Evolutionary conservation across 2,329 filamentous ascomycete species (phyloP), one percentile per base, ranked within the genome.

Genomic region (Colletotrichum destructivum): DNA sequence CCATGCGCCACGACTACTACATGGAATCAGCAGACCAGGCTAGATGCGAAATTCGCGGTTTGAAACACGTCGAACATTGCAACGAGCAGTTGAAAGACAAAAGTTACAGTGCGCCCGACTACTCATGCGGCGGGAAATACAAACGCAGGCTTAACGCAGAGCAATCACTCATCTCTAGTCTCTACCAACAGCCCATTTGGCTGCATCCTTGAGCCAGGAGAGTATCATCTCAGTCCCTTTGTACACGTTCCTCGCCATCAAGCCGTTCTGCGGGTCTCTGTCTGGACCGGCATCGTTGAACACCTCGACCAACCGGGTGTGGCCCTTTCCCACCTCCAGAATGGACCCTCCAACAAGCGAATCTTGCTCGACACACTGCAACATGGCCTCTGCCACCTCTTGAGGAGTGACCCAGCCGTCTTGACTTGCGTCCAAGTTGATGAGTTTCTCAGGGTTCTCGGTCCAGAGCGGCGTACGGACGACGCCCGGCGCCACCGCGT

Each of bases 391-490:
- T 2, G 85, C 85, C 0, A 86, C 83, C 54, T 83, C 82, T 1
- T 82, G 73, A 0, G 84, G 81, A 0, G 81, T 82, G 0, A 85
- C 81, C 84, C 84, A 87, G 0, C 70, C 77, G 65, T 84, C 83
- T 31, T 75, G 70, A 4, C 67, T 69, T 35, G 77, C 64, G 8
- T 84, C 77, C 0, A 87, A 71, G 47, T 79, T 79, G 18, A 75
- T 75, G 21, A 85, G 70, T 73, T 85, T 87, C 73, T 86, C 84
- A 0, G 83, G 81, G 46, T 85, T 72, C 2, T 86, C 84, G 0
- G 77, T 81, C 83, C 84, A 86, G 3, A 87, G 71, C 2, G 85
- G 85, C 1, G 86, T 87, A 9, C 78, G 75, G 0, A 87, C 82
- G 1, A 85, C 62, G 0, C 83, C 85, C 0, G 85, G 86, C 0